Base-by-base conservation (phyloP, 179 eudicot genomes). In the Dionaea muscipula region DNA sequence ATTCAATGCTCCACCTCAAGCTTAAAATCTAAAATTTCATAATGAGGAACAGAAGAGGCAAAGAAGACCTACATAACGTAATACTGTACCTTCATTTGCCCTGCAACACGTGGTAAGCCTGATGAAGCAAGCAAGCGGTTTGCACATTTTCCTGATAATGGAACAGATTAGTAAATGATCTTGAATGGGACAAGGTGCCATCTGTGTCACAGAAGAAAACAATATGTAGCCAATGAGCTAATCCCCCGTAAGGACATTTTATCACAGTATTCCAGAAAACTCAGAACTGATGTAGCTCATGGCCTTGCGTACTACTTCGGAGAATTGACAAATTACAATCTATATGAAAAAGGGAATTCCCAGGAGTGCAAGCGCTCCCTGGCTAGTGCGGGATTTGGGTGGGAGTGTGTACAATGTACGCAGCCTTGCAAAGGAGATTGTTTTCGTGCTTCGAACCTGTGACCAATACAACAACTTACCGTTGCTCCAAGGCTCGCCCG, bases 61-160 rank as follows among this genome's bases (percentile, higher is more conserved):
- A 49, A 35, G 11, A 7, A 21, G 21, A 21, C 9, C 35, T 25
- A 43, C 38, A 19, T 54, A 24, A 19, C n/a, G 16, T 19, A 11
- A 6, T 31, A 31, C 56, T 17, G 9, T 67, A 89, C 95, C 97
- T 90, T 90, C 97, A 90, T 90, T 66, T 90, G 97, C 66, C 82
- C 78, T 26, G 95, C 94, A 67, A 90, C 75, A 41, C 81, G 87
- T 26, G 97, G 97, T 68, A 90, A 81, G 63, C 97, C 97, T 27
- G 95, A 90, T 53, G 86, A 63, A 55, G 86, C 78, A 28, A 90
- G 95, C 72, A 90, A 68, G 20, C 87, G 85, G 72, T 90, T 90
- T 47, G 97, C 97, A 78, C 97, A 90, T 68, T 90, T 90, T 63
- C 97, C 97, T 89, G 76, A 61, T 31, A 31, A 37, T 38, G 57